Evolutionary conservation across 2,329 filamentous ascomycete genomes (phyloP).

Genomic region (Pseudogymnoascus sp.): DNA sequence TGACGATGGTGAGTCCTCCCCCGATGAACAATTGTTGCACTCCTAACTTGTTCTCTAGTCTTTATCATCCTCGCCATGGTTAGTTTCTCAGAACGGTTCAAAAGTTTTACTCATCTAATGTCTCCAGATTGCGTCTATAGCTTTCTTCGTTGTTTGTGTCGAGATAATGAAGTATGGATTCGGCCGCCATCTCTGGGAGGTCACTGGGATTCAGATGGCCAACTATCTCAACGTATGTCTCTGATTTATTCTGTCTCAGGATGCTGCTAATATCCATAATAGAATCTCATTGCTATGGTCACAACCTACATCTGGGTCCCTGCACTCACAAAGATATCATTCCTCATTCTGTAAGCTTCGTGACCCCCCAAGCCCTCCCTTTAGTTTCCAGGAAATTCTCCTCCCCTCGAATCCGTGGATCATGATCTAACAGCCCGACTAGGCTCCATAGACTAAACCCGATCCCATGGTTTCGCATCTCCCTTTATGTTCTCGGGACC

Average conservation of each 20-base stretch:
- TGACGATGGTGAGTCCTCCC: not conserved
- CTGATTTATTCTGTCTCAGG: not conserved
- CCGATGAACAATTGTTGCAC: not conserved
- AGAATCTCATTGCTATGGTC: slow-evolving; percentile 2
- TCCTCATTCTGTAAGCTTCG: not conserved
- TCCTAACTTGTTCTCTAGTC: not conserved
- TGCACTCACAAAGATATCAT: slow-evolving; percentile 5
- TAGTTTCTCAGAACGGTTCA: not conserved
- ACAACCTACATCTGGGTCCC: slow-evolving; percentile 3
- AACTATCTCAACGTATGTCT: slow-evolving; percentile 1
- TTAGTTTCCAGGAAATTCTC: not conserved
- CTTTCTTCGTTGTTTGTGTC: slow-evolving; percentile 1
- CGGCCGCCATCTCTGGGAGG: not conserved
- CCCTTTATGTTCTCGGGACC: not conserved
- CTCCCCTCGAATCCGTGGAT: not conserved
- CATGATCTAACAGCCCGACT: not conserved
- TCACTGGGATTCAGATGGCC: not conserved
- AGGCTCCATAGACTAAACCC: slow-evolving; percentile 2
- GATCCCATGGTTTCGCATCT: not conserved
- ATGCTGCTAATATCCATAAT: not conserved
- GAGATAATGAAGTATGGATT: slow-evolving; percentile 1
- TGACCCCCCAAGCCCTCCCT: not conserved
- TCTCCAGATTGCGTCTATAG: not conserved
- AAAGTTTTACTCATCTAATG: not conserved
- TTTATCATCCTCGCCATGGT: slow-evolving; percentile 5